Base-by-base conservation (phyloP, 2,329 filamentous ascomycete species). In the Nigrospora osmanthi region DNA sequence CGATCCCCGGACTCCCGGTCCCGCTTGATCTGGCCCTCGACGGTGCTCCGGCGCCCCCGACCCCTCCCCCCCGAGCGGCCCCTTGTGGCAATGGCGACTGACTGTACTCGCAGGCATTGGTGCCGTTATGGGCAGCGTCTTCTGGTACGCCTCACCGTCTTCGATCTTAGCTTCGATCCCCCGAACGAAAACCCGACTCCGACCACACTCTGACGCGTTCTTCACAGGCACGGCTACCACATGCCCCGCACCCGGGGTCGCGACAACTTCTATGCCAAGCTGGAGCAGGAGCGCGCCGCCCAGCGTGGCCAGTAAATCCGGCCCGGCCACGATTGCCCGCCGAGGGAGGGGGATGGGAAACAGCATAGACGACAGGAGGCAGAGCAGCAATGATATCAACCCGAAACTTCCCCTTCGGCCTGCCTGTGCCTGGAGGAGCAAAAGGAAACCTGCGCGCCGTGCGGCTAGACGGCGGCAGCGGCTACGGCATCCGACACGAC, bases 191-290 rank as follows among this genome's bases (percentile, higher is more conserved):
- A n/a, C 19, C 31, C n/a, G 35, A 33, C 6, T 15, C 15, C 16
- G 32, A 38, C 35, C 16, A 31, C 28, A 30, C 36, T 39, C 43
- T 13, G 32, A 31, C 12, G 17, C 15, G 30, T 12, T 13, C 7
- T 42, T 11, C 46, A 52, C 52, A 81, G 77, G 77, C 77, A 80
- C 71, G 77, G 78, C 62, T 81, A 62, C 69, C 78, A 81, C 68
- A 66, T 80, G 58, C 78, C 77, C 54, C 76, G 77, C 63, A 79
- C 74, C 58, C 62, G 71, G 58, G 70, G 69, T 52, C 77, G 78
- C 60, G 78, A 81, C 66, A 66, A 65, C 63, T 73, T 70, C 72
- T 80, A 80, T 70, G 63, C 64, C 65, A 70, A 77, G 65, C 66
- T 80, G 50, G 78, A 81, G 69, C 69, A 71, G 55, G 64, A 78